phyloP scores from a whole-genome alignment of 352 stramenopile genomes.

The Phytopythium helicoides region DNA sequence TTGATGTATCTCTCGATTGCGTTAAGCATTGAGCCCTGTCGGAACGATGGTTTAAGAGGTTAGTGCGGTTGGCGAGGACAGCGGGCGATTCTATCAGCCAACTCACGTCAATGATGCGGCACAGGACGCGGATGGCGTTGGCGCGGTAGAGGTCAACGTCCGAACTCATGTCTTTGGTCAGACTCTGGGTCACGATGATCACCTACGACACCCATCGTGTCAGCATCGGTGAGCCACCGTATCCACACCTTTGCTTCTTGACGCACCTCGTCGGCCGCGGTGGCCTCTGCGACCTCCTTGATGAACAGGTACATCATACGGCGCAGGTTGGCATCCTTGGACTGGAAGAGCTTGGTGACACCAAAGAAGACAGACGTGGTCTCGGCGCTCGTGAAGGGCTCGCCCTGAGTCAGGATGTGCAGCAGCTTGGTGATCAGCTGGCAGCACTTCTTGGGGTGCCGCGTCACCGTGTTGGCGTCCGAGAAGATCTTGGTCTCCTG shows the following conservation, averaged over 20 bases:
- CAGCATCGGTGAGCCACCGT: too few species aligned
- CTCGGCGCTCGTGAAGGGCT: slow-evolving; percentile 95
- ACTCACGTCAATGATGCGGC: slow-evolving; percentile 91
- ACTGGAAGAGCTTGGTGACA: slow-evolving; percentile 99
- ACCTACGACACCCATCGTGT: slow-evolving; percentile 90
- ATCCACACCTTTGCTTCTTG: slow-evolving; percentile 3
- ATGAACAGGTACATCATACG: slow-evolving; percentile 99
- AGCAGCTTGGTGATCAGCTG: slow-evolving; percentile 99
- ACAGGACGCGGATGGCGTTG: slow-evolving; percentile 98
- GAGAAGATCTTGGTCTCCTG: slow-evolving; percentile 99
- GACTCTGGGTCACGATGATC: slow-evolving; percentile 99
- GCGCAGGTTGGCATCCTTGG: slow-evolving; percentile 95
- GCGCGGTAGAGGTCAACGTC: slow-evolving; percentile 97
- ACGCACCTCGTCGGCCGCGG: slow-evolving; percentile 77
- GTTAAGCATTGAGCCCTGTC: slow-evolving; percentile 85
- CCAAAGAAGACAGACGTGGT: slow-evolving; percentile 99
- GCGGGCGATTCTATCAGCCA: background rate
- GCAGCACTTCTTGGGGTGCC: slow-evolving; percentile 97
- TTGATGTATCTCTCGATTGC: slow-evolving; percentile 98
- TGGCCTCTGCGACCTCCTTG: slow-evolving; percentile 95
- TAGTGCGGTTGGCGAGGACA: background rate
- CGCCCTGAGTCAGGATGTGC: slow-evolving; percentile 97
- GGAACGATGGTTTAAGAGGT: background rate
- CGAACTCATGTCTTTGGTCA: slow-evolving; percentile 99
- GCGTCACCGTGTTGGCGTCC: slow-evolving; percentile 95